Evolutionary conservation across 2,329 filamentous ascomycete genomes (phyloP).

Genomic region (Coniochaeta ligniaria): DNA sequence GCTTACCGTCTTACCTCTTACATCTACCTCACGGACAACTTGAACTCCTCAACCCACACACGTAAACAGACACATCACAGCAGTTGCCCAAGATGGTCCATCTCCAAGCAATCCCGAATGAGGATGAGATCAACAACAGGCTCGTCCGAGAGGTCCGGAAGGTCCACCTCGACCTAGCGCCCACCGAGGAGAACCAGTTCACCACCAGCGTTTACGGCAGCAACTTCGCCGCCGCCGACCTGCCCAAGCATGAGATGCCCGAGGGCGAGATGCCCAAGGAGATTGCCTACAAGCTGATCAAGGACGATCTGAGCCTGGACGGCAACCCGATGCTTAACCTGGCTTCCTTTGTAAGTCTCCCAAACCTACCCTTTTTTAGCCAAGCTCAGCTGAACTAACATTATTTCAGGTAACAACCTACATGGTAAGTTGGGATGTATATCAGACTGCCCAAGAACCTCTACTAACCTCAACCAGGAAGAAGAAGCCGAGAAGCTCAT

Average conservation of each 20-base stretch:
- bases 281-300: constrained; percentile 94
- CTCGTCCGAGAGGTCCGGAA: constrained; percentile 31
- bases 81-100: constrained; percentile 39
- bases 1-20: not conserved
- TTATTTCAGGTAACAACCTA: constrained; percentile 58
- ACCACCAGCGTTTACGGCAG: constrained; percentile 84
- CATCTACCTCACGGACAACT: not conserved
- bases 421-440: constrained; percentile 56
- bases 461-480: constrained; percentile 46
- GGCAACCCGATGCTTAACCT: constrained; percentile 85
- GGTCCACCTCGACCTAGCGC: constrained; percentile 36
- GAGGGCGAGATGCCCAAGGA: constrained; percentile 85
- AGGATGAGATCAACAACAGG: constrained; percentile 17
- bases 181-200: constrained; percentile 49
- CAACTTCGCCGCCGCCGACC: constrained; percentile 70
- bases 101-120: constrained; percentile 33
- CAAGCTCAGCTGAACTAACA: too few species aligned
- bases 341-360: constrained; percentile 70
- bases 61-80: not conserved
- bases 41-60: not conserved
- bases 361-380: too few species aligned
- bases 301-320: constrained; percentile 86
- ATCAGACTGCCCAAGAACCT: not conserved
- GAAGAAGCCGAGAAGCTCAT: constrained; percentile 95
- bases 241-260: constrained; percentile 81